Base-by-base conservation (phyloP, 2,329 filamentous ascomycete species). In the Cryphonectria nitschkei region DNA sequence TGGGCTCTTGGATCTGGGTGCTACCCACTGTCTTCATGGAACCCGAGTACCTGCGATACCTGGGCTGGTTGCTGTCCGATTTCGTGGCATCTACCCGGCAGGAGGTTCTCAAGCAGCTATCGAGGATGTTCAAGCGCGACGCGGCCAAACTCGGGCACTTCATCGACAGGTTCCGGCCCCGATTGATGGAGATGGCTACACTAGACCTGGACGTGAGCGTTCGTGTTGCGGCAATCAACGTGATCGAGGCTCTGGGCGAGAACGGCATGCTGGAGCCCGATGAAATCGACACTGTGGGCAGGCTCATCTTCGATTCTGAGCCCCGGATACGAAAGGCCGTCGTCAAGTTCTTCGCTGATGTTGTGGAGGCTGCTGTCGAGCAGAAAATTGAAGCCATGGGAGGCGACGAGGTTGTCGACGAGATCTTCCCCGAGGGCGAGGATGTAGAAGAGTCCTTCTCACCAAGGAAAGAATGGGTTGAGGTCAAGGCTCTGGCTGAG, bases 51-150 rank as follows among this genome's bases (percentile, higher is more conserved):
- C 84, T 99, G 66, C 91, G 96, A 72, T 99, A 99, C 77, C 85
- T 99, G 7, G 96, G 96, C 67, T 99, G 96, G 96, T 91, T 97
- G 77, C 86, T 99, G 41, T 97, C 95, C 5, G 96, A 99, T 78
- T 87, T 90, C 3, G 87, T 90, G 72, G 85, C 90, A 0, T 83
- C 89, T 11, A 95, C 93, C 32, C 89, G 96, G 68, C 87, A 91
- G n/a, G 94, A 97, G 79, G 94, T 97, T 2, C 82, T 99, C 58
- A 93, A 90, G 76, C 94, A 98, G 79, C 85, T 99, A 19, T 86
- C 89, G 32, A 90, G 88, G 70, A 86, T 99, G 6, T 95, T 97
- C 81, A 91, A 90, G 76, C 90, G 93, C 71, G 90, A 93, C 74
- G 90, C 94, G 68, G 94, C 94, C 78, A 89, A 97, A 74, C 84